Evolutionary conservation across 129 eudicot genomes (phyloP), one percentile per base, ranked within the genome.

Genomic region (Flaveria brownii): DNA sequence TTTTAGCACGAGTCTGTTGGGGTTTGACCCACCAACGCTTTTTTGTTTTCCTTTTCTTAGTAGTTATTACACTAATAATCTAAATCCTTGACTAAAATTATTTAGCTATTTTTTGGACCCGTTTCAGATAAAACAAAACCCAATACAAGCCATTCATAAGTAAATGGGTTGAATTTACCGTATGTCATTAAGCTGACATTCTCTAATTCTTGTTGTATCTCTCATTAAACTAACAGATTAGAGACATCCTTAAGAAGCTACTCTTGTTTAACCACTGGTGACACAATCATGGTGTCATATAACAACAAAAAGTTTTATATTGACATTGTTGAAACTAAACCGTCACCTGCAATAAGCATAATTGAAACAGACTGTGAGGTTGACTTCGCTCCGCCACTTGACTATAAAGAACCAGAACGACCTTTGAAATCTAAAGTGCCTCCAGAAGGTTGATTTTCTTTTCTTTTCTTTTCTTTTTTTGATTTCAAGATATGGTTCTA

Each of bases 301-400:
- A 91, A 91, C 81, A 83, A 88, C 86, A 88, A 91, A 84, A 91
- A 88, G 74, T 91, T 84, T 78, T 86, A 88, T 85, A 91, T 91
- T 43, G 80, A 91, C 77, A 84, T 91, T 49, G 87, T 91, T 52
- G 97, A 91, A 77, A 80, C 97, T 2, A 86, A 87, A 78, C 97
- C 97, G 14, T 85, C 88, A 4, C 59, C 82, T 41, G 97, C 95
- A 17, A 74, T 91, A 8, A 85, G 95, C 77, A 83, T 91, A 45
- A 85, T 91, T 17, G 97, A 88, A 78, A 91, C 95, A 1, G 95
- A 91, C 60, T 91, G 97, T 78, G 97, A 91, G 74, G 97, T 88
- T 18, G 97, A 91, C 59, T 91, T 91, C 75, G 94, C 95, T 8
- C 92, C 95, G 77, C 97, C 97, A 5, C 85, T 91, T 15, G 97